Evolutionary conservation across 1,139 yeast species (phyloP), one percentile per base, ranked within the genome.

Genomic region (Pichia sp.): DNA sequence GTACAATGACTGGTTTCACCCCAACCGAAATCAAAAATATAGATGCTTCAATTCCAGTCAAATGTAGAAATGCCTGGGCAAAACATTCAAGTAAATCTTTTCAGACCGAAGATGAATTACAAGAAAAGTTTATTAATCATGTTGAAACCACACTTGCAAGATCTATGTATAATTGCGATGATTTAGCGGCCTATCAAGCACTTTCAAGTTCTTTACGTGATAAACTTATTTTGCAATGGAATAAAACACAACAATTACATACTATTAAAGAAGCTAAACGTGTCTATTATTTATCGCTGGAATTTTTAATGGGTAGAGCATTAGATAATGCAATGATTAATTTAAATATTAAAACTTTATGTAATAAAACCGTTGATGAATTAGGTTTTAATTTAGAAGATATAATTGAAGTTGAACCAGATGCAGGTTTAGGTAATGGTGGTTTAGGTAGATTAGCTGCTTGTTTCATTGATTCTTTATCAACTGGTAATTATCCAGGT

Each of bases 361-460:
- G 63, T 40, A 45, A 49, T 62, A 53, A 80, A 82, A 80, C 94
- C 3, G 74, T 87, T 54, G 71, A 71, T 42, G 87, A 85, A 43
- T 74, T 89, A 55, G 97, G 97, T 8, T 90, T 90, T 73, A 78
- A 82, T 51, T 69, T 90, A 56, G 97, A 90, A 67, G 97, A 89
- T 59, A 75, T 90, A 29, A 70, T 89, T 56, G 80, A 81, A 45
- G 81, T 84, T 59, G 97, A 90, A 65, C 94, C 95, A 0, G 97
- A 90, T 65, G 96, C 96, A 16, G 97, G 90, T 24, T 74, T 89
- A 47, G 97, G 97, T 60, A 90, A 90, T 59, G 97, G 97, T 63
- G 97, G 97, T 51, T 71, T 90, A 50, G 97, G 97, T 50, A 78
- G 97, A 63, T 72, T 90, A 60, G 97, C 97, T 33, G 96, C 97